Conservation (phyloP, 257 asterid genomes). For the Penstemon newberryi region DNA sequence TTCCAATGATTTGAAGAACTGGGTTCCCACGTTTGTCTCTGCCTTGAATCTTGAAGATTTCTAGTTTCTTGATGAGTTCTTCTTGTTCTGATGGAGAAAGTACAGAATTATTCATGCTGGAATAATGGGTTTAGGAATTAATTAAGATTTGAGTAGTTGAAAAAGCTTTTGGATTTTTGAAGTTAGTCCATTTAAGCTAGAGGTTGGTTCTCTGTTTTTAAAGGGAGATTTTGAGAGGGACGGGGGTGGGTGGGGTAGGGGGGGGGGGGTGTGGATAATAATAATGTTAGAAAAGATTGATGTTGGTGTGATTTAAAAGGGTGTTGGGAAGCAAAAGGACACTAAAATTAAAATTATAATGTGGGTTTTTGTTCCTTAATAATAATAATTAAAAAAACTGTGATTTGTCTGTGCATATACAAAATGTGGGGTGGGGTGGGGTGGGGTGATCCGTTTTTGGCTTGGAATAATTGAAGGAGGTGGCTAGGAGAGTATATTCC, state of each 20-base stretch:
- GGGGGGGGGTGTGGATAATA: background rate
- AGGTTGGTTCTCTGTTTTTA: slow-evolving; percentile 8
- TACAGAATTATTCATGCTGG: slow-evolving; percentile 31
- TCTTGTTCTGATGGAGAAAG: slow-evolving; percentile 47
- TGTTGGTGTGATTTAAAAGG: background rate
- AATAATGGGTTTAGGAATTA: background rate
- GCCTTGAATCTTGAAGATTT: slow-evolving; percentile 76
- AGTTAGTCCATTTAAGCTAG: background rate
- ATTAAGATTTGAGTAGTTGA: background rate
- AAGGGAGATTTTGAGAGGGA: slow-evolving; percentile 1
- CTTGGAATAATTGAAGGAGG: background rate
- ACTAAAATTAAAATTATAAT: background rate
- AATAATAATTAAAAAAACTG: too few species aligned
- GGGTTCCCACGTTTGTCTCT: slow-evolving; percentile 59
- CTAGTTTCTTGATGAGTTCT: slow-evolving; percentile 51
- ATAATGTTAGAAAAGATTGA: background rate
- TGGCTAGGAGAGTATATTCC: slow-evolving; percentile 45
- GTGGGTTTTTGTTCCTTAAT: background rate
- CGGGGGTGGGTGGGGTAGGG: background rate
- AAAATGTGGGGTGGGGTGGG: background rate
- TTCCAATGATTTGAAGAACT: slow-evolving; percentile 62
- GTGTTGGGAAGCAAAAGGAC: background rate
- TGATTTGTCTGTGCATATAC: background rate
- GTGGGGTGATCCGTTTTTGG: slow-evolving; percentile 22
- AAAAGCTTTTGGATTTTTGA: background rate